phyloP scores from a whole-genome alignment of 148 eudicot species.

The Drosera capensis region DNA sequence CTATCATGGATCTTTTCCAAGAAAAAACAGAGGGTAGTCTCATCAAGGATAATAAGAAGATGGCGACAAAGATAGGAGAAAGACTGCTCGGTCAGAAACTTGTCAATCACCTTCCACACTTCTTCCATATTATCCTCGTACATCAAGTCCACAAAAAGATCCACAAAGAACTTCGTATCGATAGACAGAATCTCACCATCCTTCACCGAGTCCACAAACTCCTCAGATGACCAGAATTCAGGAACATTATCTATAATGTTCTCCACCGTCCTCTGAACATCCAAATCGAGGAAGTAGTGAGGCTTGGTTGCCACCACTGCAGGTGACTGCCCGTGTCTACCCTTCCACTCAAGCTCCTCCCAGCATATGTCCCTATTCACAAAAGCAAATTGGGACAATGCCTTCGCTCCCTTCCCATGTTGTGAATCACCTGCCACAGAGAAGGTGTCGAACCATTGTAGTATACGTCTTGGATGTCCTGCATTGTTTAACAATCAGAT shows the following conservation, averaged over 20 bases:
- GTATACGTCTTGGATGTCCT: slow-evolving; percentile 71
- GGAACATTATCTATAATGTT: slow-evolving; percentile 84
- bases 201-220: slow-evolving; percentile 70
- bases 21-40: slow-evolving; percentile 31
- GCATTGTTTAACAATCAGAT: slow-evolving; percentile 13
- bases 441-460: slow-evolving; percentile 82
- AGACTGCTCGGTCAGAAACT: slow-evolving; percentile 64
- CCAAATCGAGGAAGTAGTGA: slow-evolving; percentile 95
- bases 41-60: slow-evolving; percentile 72
- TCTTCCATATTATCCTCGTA: slow-evolving; percentile 49
- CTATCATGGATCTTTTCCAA: slow-evolving; percentile 31
- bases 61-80: slow-evolving; percentile 68
- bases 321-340: slow-evolving; percentile 95
- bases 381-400: slow-evolving; percentile 83
- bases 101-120: slow-evolving; percentile 59
- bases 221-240: slow-evolving; percentile 84
- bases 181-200: slow-evolving; percentile 65
- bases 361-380: slow-evolving; percentile 85
- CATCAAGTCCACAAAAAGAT: slow-evolving; percentile 57
- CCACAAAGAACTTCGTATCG: slow-evolving; percentile 51
- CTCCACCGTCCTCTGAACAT: slow-evolving; percentile 70
- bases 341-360: slow-evolving; percentile 99
- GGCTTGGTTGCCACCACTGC: slow-evolving; percentile 98
- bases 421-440: slow-evolving; percentile 33
- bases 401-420: slow-evolving; percentile 79